phyloP scores from a whole-genome alignment of 208 protist genomes.

The Crithidia expoeki region DNA sequence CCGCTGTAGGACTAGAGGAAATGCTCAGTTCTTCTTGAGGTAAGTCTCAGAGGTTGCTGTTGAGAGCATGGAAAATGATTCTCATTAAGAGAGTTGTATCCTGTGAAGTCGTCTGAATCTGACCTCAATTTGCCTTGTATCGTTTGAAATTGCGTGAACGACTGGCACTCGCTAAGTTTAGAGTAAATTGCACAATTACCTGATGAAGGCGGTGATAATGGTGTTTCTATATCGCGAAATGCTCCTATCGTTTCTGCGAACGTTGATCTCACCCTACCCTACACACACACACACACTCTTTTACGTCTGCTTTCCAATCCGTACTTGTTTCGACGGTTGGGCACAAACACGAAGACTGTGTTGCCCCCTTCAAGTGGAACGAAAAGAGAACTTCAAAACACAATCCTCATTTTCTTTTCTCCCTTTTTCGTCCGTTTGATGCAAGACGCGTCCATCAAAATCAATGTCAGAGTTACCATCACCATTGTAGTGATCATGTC shows the following conservation, averaged over 20 bases:
- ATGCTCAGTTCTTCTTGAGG: neutral
- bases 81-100: no score
- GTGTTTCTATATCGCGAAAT: no score
- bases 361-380: neutral
- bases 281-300: neutral
- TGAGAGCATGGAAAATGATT: no score
- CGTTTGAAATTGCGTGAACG: no score
- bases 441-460: neutral
- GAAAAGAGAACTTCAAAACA: neutral
- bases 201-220: no score
- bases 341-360: no score
- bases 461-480: neutral
- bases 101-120: no score
- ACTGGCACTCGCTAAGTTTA: no score
- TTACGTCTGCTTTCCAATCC: neutral
- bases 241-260: neutral
- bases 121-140: no score
- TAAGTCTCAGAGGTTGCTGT: no score
- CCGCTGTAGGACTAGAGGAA: no score
- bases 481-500: conserved; percentile 15
- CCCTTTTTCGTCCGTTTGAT: conserved; percentile 2
- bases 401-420: neutral
- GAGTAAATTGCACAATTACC: no score
- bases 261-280: neutral
- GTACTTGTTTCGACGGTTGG: neutral